Percentiles rank a stretch among this genome's conserved stretches.
Evolutionary conservation across 2,329 filamentous ascomycete species (phyloP).

Genomic region (Aspergillus sp.): DNA sequence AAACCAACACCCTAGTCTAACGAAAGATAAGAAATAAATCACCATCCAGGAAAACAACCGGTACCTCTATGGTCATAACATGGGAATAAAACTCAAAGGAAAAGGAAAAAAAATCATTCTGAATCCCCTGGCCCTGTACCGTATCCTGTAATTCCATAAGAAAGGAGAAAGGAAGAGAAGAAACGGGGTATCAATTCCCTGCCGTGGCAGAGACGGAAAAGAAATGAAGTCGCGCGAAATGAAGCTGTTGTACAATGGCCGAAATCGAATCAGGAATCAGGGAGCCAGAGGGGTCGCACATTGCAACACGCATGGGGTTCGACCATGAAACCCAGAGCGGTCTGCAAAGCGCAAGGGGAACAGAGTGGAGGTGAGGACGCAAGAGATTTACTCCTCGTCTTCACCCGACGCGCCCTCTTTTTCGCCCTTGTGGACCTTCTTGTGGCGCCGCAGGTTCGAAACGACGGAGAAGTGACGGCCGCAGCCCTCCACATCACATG

Average conservation of each 20-base stretch:
- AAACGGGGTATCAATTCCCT: constrained; percentile 31
- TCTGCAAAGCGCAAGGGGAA: constrained; percentile 13
- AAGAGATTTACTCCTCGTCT: constrained; percentile 37
- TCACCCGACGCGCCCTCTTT: constrained; percentile 40
- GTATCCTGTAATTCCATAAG: constrained; percentile 18
- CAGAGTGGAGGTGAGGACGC: constrained; percentile 4
- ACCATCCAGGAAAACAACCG: constrained; percentile 33
- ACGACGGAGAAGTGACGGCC: constrained; percentile 96
- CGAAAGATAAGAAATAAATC: constrained; percentile 30
- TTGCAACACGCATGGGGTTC: constrained; percentile 8
- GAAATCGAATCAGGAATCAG: constrained; percentile 22
- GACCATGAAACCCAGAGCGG: constrained; percentile 6
- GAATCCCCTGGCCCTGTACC: constrained; percentile 18
- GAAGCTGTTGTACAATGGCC: constrained; percentile 34
- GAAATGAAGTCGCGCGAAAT: constrained; percentile 21
- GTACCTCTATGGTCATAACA: constrained; percentile 42
- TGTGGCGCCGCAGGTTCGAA: constrained; percentile 88
- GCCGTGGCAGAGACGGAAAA: constrained; percentile 21
- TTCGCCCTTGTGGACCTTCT: constrained; percentile 86
- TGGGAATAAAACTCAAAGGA: constrained; percentile 16
- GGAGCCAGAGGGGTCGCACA: constrained; percentile 12
- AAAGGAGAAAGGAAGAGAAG: constrained; percentile 16
- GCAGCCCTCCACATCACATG: constrained; percentile 91
- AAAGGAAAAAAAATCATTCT: constrained; percentile 14
- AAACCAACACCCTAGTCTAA: constrained; percentile 34